Evolutionary conservation across 306 rosid species (phyloP).

Genomic region (Ormosia emarginata): DNA sequence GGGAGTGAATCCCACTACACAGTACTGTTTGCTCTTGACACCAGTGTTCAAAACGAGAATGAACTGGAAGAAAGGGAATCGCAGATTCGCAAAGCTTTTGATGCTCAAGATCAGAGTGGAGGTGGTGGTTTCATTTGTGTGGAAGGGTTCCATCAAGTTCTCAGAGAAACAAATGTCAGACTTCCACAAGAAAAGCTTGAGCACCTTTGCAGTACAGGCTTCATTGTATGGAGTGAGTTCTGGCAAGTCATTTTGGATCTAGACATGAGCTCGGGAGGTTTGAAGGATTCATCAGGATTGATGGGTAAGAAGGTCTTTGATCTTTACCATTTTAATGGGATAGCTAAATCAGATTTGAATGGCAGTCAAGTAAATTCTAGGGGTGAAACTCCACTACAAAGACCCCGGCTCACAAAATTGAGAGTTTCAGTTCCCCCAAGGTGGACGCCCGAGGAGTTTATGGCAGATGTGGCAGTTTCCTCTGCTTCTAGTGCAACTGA

Average conservation of each 20-base stretch:
- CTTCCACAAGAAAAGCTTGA: slow-evolving; percentile 70
- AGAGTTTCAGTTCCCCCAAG: slow-evolving; percentile 84
- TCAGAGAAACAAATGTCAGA: slow-evolving; percentile 51
- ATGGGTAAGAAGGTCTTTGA: slow-evolving; percentile 87
- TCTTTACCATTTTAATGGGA: slow-evolving; percentile 84
- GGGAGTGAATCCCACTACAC: slow-evolving; percentile 92
- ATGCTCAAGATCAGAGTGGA: slow-evolving; percentile 80
- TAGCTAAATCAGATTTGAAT: slow-evolving; percentile 83
- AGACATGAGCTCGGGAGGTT: slow-evolving; percentile 74
- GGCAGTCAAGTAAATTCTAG: slow-evolving; percentile 53
- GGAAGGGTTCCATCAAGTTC: slow-evolving; percentile 80
- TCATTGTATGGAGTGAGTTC: slow-evolving; percentile 92
- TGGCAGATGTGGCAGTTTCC: slow-evolving; percentile 66
- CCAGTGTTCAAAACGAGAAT: slow-evolving; percentile 73
- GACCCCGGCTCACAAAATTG: slow-evolving; percentile 78
- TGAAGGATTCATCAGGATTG: slow-evolving; percentile 77
- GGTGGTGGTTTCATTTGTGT: slow-evolving; percentile 88
- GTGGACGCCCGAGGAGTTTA: slow-evolving; percentile 89
- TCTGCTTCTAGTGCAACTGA: slow-evolving; percentile 48
- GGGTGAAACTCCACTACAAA: slow-evolving; percentile 68
- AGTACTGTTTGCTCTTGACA: slow-evolving; percentile 74
- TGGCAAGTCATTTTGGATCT: slow-evolving; percentile 85
- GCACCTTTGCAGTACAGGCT: slow-evolving; percentile 70
- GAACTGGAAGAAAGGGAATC: slow-evolving; percentile 84
- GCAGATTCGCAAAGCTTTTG: slow-evolving; percentile 81